Conservation (phyloP, 768 basidiomycete genomes). For the Lentinula edodes region DNA sequence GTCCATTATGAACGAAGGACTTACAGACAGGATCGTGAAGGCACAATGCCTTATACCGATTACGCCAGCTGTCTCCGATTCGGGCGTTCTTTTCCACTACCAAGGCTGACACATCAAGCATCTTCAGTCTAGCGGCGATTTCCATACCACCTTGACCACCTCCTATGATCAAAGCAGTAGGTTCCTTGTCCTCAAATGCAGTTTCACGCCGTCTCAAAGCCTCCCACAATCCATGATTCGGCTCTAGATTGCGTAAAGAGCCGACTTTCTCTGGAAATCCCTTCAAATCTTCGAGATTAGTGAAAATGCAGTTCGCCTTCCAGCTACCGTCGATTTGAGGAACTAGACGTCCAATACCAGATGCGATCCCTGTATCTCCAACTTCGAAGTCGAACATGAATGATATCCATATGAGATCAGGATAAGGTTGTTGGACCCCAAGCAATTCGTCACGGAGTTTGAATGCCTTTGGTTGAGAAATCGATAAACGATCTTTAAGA, state of each 20-base stretch:
- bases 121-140: slow-evolving; percentile 50
- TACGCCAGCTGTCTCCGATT: slow-evolving; percentile 55
- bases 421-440: slow-evolving; percentile 33
- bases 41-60: slow-evolving; percentile 52
- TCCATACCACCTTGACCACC: slow-evolving; percentile 54
- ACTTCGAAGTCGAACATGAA: slow-evolving; percentile 54
- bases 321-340: slow-evolving; percentile 39
- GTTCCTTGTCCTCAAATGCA: slow-evolving; percentile 42
- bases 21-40: slow-evolving; percentile 48
- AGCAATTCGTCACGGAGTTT: slow-evolving; percentile 19
- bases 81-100: slow-evolving; percentile 50
- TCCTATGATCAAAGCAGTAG: slow-evolving; percentile 52
- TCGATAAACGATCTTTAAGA: slow-evolving; percentile 30
- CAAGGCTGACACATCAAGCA: slow-evolving; percentile 39
- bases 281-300: slow-evolving; percentile 43
- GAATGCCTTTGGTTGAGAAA: slow-evolving; percentile 14
- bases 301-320: slow-evolving; percentile 51
- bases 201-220: slow-evolving; percentile 30
- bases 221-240: slow-evolving; percentile 47
- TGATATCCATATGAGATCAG: slow-evolving; percentile 54
- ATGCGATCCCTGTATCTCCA: slow-evolving; percentile 37
- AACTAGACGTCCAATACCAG: slow-evolving; percentile 51
- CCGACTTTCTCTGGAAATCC: slow-evolving; percentile 38
- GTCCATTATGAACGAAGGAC: slow-evolving; percentile 11
- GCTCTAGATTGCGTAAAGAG: slow-evolving; percentile 26